Evolutionary conservation across 306 rosid genomes (phyloP), one percentile per base, ranked within the genome.

Genomic region (Fragaria iinumae): DNA sequence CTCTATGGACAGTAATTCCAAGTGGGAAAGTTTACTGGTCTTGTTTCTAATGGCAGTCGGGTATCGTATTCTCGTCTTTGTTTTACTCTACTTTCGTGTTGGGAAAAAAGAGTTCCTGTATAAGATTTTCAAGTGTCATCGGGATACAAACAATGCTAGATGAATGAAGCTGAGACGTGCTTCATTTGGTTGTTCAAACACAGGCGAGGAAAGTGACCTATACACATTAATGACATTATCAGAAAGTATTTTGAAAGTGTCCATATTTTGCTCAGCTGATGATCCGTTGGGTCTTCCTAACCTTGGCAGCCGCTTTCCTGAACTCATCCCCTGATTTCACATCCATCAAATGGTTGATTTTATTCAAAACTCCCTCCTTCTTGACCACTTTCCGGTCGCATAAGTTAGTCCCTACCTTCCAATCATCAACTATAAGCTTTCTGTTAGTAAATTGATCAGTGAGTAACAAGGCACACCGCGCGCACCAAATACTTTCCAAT

Each of bases 1-100:
- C 80, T 96, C 99, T 75, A 60, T 86, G 2, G 87, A 88, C 84
- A 71, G 20, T 17, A 83, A 83, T 80, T 85, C 99, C 67, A 96
- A 96, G 86, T 96, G 99, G 99, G 81, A 74, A 80, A 91, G 92
- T 84, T 76, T 96, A 80, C 85, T 96, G 86, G 81, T 92, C 71
- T 80, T 96, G 89, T 91, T 96, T 86, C 89, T 96, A 62, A 92
- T 96, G 97, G 98, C 91, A 11, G 82, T 88, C 12, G 91, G 88
- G 29, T 92, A 92, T 82, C 94, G 99, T 16, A 62, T 92, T 75
- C 64, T 92, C 0, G 88, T 87, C 80, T 83, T 92, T 76, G 71
- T 89, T 78, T 79, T 89, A 36, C 82, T 95, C 32, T 80, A 75
- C 69, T 82, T 89, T 52, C 88, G 79, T 6, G 65, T 82, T 2